These are phyloP conservation scores for Pseudogymnoascus sp. DNA, from an alignment of 2,329 filamentous ascomycete species.

Conservation along the genomic window DNA sequence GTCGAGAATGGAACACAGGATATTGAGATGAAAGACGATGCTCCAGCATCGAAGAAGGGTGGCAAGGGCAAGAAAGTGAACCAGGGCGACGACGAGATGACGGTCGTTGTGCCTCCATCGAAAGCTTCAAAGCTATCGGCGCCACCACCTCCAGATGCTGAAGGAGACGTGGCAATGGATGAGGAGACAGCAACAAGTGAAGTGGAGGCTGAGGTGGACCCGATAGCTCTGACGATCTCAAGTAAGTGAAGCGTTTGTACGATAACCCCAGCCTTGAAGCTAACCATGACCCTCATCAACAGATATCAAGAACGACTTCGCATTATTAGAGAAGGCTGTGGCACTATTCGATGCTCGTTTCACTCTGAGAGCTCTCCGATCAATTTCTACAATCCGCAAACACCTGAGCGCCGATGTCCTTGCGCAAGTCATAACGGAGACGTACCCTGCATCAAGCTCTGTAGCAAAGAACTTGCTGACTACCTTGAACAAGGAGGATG, in stretches of 20 bases:
- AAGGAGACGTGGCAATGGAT: constrained; percentile 66
- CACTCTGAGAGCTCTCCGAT: constrained; percentile 84
- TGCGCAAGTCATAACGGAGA: constrained; percentile 71
- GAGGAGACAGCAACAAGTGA: constrained; percentile 33
- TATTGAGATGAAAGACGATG: constrained; percentile 62
- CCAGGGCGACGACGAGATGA: constrained; percentile 70
- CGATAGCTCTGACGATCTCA: constrained; percentile 50
- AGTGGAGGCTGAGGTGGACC: constrained; percentile 44
- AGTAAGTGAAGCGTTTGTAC: constrained; percentile 37
- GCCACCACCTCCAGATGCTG: constrained; percentile 49
- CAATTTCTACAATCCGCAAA: constrained; percentile 93
- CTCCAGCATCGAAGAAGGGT: constrained; percentile 48
- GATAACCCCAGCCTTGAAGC: not conserved
- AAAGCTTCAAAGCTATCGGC: constrained; percentile 54
- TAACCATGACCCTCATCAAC: constrained; percentile 18
- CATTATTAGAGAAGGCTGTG: constrained; percentile 84
- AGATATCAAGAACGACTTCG: constrained; percentile 96
- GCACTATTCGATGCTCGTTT: constrained; percentile 91
- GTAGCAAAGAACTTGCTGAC: constrained; percentile 63
- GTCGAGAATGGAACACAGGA: constrained; percentile 62
- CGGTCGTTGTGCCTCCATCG: constrained; percentile 67
- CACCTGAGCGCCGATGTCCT: constrained; percentile 75
- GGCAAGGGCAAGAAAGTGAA: constrained; percentile 58
- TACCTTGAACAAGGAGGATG: constrained; percentile 59
- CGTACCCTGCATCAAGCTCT: constrained; percentile 55